Evolutionary conservation across 257 asterid genomes (phyloP).

Genomic region (Solanum acaule): DNA sequence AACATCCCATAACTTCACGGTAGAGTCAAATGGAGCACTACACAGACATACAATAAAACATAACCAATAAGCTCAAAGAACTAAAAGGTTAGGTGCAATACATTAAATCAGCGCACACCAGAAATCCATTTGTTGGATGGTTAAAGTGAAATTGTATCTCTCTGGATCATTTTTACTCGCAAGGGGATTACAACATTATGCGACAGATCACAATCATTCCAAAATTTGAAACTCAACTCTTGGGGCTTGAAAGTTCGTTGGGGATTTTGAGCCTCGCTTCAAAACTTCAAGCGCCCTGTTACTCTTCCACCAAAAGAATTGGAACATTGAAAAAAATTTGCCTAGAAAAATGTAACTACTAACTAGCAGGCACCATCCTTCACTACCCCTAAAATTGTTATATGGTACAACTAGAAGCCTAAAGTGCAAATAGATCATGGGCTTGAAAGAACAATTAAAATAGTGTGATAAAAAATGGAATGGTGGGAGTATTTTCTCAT

Average conservation of each 20-base stretch:
- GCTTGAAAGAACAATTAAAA: background rate
- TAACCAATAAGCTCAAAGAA: background rate
- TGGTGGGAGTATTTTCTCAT: background rate
- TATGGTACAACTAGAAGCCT: background rate
- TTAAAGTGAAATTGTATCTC: background rate
- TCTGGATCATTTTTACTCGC: background rate
- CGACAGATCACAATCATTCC: background rate
- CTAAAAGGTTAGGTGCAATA: no score
- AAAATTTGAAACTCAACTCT: background rate
- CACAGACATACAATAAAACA: background rate
- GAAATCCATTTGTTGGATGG: background rate
- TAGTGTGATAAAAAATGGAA: background rate
- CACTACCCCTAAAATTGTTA: no score
- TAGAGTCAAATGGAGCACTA: conserved; percentile 94
- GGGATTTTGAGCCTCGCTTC: background rate
- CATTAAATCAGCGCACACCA: no score
- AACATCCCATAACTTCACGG: conserved; percentile 82
- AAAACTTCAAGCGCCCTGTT: no score
- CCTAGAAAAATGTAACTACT: background rate
- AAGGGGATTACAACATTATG: background rate
- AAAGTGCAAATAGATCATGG: background rate
- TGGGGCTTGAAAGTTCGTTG: background rate
- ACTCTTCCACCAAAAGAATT: no score
- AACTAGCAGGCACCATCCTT: background rate
- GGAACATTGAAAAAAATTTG: background rate